These are phyloP conservation scores for Myriosclerotinia scirpicola DNA, from an alignment of 2,329 filamentous ascomycete species.

Conservation along the genomic window DNA sequence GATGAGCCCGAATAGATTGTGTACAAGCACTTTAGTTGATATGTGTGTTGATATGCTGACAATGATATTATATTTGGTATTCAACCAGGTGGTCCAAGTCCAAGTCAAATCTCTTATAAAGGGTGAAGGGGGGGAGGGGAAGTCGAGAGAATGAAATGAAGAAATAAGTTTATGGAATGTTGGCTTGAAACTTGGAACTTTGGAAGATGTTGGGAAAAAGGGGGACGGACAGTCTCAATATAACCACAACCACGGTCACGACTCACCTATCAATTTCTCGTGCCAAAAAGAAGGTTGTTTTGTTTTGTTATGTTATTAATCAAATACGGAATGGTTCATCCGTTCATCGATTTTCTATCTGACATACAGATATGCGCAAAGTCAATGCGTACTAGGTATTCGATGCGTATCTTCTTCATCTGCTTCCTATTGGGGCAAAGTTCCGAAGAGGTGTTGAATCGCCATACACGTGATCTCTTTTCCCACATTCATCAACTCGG, in stretches of 20 bases:
- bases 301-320: neutral
- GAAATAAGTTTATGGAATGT: neutral
- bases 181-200: neutral
- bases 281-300: neutral
- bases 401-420: constrained; percentile 11
- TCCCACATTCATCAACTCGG: constrained; percentile 8
- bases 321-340: constrained; percentile 18
- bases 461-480: neutral
- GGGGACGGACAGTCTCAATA: constrained; percentile 17
- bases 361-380: constrained; percentile 21
- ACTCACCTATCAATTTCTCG: neutral
- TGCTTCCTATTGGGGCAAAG: constrained; percentile 15
- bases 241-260: no score
- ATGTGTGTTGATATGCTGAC: constrained; percentile 15
- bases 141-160: neutral
- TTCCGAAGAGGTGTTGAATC: neutral
- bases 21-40: neutral
- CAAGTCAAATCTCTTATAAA: constrained; percentile 12
- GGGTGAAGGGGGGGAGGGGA: neutral
- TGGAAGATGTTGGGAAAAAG: constrained; percentile 13
- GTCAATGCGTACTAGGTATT: constrained; percentile 10
- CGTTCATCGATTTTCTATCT: constrained; percentile 22
- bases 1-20: constrained; percentile 21
- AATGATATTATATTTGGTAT: neutral
- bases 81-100: neutral